phyloP scores from a whole-genome alignment of 495 filamentous ascomycete species.

The Achaetomiella virescens region DNA sequence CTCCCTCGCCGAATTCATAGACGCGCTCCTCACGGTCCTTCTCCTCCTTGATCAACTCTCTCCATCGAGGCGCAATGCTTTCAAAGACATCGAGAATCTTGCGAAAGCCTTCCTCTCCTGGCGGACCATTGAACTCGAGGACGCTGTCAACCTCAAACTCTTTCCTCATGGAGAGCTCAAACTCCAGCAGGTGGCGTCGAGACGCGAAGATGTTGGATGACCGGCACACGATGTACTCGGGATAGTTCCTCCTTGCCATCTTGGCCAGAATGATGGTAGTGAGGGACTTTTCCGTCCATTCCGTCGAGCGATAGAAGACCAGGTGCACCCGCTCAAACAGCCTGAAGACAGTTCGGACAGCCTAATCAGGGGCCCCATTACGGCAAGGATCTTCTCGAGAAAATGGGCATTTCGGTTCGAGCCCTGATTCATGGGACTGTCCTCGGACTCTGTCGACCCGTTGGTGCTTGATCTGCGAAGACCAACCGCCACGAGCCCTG shows the following conservation, averaged over 20 bases:
- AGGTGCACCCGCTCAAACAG: conserved; percentile 92
- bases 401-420: conserved; percentile 40
- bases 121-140: conserved; percentile 78
- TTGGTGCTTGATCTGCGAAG: conserved; percentile 48
- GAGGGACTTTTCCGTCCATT: conserved; percentile 95
- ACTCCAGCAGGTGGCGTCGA: conserved; percentile 70
- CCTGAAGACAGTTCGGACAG: conserved; percentile 66
- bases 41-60: conserved; percentile 64
- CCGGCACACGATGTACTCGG: conserved; percentile 82
- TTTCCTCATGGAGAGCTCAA: conserved; percentile 76
- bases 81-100: conserved; percentile 66
- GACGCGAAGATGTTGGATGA: conserved; percentile 84
- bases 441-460: conserved; percentile 34
- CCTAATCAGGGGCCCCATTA: conserved; percentile 76
- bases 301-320: conserved; percentile 92
- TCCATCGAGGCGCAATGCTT: conserved; percentile 75
- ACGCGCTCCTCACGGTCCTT: conserved; percentile 70
- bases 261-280: conserved; percentile 92
- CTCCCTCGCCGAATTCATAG: conserved; percentile 80
- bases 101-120: conserved; percentile 52
- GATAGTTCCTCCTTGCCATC: conserved; percentile 80
- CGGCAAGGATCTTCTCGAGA: conserved; percentile 64
- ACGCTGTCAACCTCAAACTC: conserved; percentile 79
- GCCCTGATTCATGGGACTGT: conserved; percentile 20
- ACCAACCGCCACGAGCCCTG: conserved; percentile 57